Evolutionary conservation across 768 basidiomycete species (phyloP).

Genomic region (Pisolithus albus): DNA sequence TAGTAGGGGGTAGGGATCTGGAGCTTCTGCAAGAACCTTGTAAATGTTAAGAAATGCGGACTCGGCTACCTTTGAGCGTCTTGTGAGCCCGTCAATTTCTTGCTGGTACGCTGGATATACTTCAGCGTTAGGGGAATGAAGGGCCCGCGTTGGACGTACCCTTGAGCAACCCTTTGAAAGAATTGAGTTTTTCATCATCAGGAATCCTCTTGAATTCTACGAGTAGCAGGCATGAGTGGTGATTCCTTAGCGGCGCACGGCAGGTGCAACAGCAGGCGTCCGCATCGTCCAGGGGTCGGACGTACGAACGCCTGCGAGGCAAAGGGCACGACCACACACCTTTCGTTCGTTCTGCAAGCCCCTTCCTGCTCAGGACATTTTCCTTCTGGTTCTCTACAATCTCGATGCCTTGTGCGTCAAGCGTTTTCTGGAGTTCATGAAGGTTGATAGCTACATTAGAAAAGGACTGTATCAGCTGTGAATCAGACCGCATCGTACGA

Average conservation of each 20-base stretch:
- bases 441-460: slow-evolving; percentile 68
- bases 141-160: slow-evolving; percentile 34
- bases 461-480: neutral
- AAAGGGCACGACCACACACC: slow-evolving; percentile 39
- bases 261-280: neutral
- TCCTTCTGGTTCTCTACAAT: slow-evolving; percentile 99
- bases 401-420: slow-evolving; percentile 90
- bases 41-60: slow-evolving; percentile 96
- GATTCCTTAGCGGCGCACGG: neutral
- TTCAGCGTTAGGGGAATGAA: neutral
- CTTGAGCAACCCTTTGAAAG: slow-evolving; percentile 88
- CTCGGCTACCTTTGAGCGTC: slow-evolving; percentile 87
- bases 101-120: slow-evolving; percentile 74
- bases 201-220: slow-evolving; percentile 95
- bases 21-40: slow-evolving; percentile 93
- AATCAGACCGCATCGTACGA: neutral
- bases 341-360: slow-evolving; percentile 91
- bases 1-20: slow-evolving; percentile 93
- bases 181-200: slow-evolving; percentile 79
- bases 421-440: slow-evolving; percentile 82
- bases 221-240: neutral
- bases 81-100: slow-evolving; percentile 93
- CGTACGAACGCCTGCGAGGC: no score
- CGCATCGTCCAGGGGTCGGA: neutral
- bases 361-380: slow-evolving; percentile 88